Conservation (phyloP, 139 green algal genomes). For the Yamagishiella unicocca region DNA sequence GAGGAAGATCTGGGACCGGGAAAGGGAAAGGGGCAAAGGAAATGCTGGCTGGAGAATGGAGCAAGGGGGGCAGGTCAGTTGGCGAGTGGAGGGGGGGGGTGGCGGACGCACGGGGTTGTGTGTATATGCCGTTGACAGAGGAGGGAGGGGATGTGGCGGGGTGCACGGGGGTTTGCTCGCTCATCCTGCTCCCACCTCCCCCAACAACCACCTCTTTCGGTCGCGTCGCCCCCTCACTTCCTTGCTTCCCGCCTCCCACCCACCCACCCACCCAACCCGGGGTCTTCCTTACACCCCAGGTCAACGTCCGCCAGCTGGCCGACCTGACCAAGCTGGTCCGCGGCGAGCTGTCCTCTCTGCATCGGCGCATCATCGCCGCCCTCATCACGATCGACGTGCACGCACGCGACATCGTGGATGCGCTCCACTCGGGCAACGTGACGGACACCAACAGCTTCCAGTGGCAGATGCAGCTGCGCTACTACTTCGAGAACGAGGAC, state of each 20-base stretch:
- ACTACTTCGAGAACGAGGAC: slow-evolving; percentile 81
- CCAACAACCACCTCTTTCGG: too few relatives aligned
- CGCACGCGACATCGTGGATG: slow-evolving; percentile 81
- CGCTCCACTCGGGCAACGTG: slow-evolving; percentile 67
- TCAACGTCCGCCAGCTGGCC: slow-evolving; percentile 75
- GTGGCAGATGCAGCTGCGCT: slow-evolving; percentile 90
- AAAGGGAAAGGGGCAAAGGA: too few relatives aligned
- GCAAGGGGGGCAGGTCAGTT: too few relatives aligned
- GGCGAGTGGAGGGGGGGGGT: neutral
- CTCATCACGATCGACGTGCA: slow-evolving; percentile 94
- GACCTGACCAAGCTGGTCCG: slow-evolving; percentile 78
- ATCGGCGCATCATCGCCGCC: slow-evolving; percentile 75
- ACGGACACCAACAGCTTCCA: slow-evolving; percentile 77
- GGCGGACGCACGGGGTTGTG: neutral
- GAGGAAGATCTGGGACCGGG: too few relatives aligned
- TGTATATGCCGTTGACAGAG: neutral
- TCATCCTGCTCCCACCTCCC: too few relatives aligned
- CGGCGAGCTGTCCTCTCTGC: slow-evolving; percentile 70
- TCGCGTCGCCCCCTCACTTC: too few relatives aligned
- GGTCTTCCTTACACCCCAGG: slow-evolving; percentile 34
- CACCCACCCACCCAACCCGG: neutral
- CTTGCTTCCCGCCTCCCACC: too few relatives aligned
- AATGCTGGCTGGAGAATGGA: too few relatives aligned
- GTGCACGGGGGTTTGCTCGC: too few relatives aligned
- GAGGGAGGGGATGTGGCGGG: neutral